phyloP scores from a whole-genome alignment of 139 green algal species.

The Asterochloris sp. region DNA sequence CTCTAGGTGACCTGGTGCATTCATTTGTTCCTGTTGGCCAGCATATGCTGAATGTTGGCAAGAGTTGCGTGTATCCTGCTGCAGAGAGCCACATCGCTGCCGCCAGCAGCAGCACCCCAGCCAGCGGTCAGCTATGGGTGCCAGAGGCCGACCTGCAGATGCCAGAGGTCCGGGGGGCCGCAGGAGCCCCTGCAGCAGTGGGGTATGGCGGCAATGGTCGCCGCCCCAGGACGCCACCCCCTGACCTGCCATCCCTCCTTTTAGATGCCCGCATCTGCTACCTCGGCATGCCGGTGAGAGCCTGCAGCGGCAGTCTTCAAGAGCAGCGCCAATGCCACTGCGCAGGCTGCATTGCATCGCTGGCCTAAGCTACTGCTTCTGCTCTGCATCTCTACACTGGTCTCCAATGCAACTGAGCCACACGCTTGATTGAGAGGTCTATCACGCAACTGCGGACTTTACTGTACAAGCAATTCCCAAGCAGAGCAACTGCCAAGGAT shows the following conservation, averaged over 20 bases:
- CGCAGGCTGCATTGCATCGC: not conserved
- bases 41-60: too few species aligned
- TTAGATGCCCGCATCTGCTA: constrained; percentile 96
- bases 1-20: too few species aligned
- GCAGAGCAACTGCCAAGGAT: too few species aligned
- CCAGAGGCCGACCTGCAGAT: not conserved
- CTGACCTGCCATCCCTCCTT: constrained; percentile 95
- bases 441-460: too few species aligned
- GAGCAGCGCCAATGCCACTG: not conserved
- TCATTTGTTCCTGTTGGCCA: too few species aligned
- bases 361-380: not conserved
- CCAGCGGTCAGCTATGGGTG: not conserved
- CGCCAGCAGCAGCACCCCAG: not conserved
- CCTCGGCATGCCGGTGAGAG: constrained; percentile 93
- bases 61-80: too few species aligned
- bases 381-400: not conserved
- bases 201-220: constrained; percentile 23
- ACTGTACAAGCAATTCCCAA: not conserved
- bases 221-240: constrained; percentile 56
- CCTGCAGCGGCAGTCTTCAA: not conserved
- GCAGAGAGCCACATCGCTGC: not conserved
- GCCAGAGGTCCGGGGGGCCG: constrained; percentile 7
- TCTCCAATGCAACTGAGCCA: not conserved
- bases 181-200: not conserved
- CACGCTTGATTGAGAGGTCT: too few species aligned